Evolutionary conservation across 345 rosid species (phyloP), one percentile per base, ranked within the genome.

Genomic region (Eucalyptus sp.): DNA sequence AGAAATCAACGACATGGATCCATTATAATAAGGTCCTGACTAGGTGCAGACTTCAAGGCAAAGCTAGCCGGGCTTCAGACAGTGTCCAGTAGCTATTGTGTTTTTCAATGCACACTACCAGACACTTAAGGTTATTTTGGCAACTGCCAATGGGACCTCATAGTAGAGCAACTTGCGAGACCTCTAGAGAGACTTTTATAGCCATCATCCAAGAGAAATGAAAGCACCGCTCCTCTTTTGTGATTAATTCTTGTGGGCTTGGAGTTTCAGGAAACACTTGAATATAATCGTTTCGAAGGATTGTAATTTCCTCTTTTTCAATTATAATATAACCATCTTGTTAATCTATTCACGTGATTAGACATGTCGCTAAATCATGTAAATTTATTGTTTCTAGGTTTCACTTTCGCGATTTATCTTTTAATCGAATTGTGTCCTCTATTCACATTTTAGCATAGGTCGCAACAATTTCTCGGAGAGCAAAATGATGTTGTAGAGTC

Each of bases 341-440:
- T 52, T 4, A 3, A 52, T 52, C 4, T 71, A 37, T 71, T 11
- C 13, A 6, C 2, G 7, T 33, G 44, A 18, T 2, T 76, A 76
- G 29, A 11, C 29, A 76, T 11, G 22, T 7, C 3, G 9, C 2
- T 27, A 0, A 76, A 20, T 0, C 83, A 76, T 43, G 0, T 37
- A 37, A 76, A 10, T 76, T 44, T 24, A 4, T 3, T 37, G 1
- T 41, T 76, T 76, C 13, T 13, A 10, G 4, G 13, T 76, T 76
- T 76, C 27, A 11, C 14, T 76, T 5, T 25, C 11, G 46, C 15
- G 10, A 41, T 76, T 76, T 41, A 76, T 20, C 15, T 10, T 43
- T 76, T 41, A 76, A 3, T 76, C 15, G 5, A 22, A 76, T 37
- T 0, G 8, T 37, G 11, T 37, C 81, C 3, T 71, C 22, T 68